These are phyloP conservation scores for Astrephomene gubernaculifera DNA, from an alignment of 139 green algal genomes.

Conservation along the genomic window DNA sequence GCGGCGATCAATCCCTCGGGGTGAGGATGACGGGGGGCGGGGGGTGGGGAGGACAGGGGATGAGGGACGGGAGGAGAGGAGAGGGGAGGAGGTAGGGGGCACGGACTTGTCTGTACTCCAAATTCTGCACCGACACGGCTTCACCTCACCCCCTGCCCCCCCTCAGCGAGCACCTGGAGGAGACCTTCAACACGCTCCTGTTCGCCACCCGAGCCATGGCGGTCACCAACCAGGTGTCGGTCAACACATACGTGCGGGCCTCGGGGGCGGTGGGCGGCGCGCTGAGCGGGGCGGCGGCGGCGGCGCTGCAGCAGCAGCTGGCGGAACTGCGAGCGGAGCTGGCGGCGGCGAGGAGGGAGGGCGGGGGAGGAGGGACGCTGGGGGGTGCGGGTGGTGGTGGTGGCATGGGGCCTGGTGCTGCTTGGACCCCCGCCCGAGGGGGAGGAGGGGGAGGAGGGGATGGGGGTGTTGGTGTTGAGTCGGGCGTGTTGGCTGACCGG, in stretches of 20 bases:
- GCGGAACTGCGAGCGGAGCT: constrained; percentile 10
- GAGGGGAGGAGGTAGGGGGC: background rate
- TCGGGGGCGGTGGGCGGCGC: background rate
- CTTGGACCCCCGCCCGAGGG: background rate
- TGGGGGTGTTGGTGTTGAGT: background rate
- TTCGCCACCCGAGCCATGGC: constrained; percentile 54
- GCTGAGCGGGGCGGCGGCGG: constrained; percentile 1
- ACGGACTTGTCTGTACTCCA: background rate
- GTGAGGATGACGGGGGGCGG: background rate
- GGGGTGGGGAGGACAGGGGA: background rate
- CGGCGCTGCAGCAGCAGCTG: constrained; percentile 35
- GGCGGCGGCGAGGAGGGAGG: background rate
- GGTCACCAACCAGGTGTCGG: constrained; percentile 48
- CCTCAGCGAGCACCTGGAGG: constrained; percentile 43
- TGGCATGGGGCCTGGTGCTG: too few species aligned
- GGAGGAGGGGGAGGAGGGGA: background rate
- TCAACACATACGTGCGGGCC: constrained; percentile 11
- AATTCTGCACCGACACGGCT: background rate
- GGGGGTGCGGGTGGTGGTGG: background rate
- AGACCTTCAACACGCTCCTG: constrained; percentile 55
- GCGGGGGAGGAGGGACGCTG: background rate
- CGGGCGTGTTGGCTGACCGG: background rate
- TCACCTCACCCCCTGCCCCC: too few species aligned
- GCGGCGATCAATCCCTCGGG: constrained; percentile 56
- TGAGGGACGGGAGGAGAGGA: background rate